Evolutionary conservation across 1,284 basidiomycete species (phyloP).

Genomic region (Ceratobasidium sp.): DNA sequence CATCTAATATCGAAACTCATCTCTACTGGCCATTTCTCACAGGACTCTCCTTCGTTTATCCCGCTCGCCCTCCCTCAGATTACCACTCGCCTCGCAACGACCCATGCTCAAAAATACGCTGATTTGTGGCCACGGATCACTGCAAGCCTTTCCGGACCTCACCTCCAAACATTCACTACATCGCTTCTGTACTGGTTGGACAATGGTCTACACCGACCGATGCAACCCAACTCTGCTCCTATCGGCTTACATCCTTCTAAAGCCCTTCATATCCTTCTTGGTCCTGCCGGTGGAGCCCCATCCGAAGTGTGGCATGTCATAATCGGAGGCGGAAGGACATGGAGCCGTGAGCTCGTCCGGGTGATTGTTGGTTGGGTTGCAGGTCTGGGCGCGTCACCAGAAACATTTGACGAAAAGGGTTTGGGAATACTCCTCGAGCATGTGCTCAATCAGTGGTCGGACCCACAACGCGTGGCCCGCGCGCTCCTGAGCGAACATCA

Average conservation of each 20-base stretch:
- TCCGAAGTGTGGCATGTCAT: conserved; percentile 61
- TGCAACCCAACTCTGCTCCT: conserved; percentile 52
- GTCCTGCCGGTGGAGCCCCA: conserved; percentile 55
- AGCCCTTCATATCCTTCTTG: conserved; percentile 60
- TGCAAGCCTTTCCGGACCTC: conserved; percentile 58
- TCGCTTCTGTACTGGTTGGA: conserved; percentile 71
- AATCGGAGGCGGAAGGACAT: conserved; percentile 58
- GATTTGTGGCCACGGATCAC: conserved; percentile 63
- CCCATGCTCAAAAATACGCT: conserved; percentile 59
- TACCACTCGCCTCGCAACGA: conserved; percentile 43
- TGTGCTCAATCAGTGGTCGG: conserved; percentile 50
- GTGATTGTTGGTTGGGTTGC: conserved; percentile 68
- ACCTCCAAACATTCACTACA: conserved; percentile 62
- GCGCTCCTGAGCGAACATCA: conserved; percentile 49
- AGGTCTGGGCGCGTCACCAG: conserved; percentile 54
- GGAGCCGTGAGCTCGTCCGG: conserved; percentile 65
- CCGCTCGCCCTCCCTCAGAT: conserved; percentile 70
- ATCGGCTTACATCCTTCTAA: conserved; percentile 59
- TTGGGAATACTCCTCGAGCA: conserved; percentile 46
- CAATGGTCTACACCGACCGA: conserved; percentile 51
- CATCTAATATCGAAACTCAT: conserved; percentile 57
- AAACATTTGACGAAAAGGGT: conserved; percentile 56
- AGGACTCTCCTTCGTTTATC: conserved; percentile 57
- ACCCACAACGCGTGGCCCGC: conserved; percentile 51
- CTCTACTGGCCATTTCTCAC: conserved; percentile 69